Evolutionary conservation across 2,329 filamentous ascomycete species (phyloP).

Genomic region (Boeremia lycopersici): DNA sequence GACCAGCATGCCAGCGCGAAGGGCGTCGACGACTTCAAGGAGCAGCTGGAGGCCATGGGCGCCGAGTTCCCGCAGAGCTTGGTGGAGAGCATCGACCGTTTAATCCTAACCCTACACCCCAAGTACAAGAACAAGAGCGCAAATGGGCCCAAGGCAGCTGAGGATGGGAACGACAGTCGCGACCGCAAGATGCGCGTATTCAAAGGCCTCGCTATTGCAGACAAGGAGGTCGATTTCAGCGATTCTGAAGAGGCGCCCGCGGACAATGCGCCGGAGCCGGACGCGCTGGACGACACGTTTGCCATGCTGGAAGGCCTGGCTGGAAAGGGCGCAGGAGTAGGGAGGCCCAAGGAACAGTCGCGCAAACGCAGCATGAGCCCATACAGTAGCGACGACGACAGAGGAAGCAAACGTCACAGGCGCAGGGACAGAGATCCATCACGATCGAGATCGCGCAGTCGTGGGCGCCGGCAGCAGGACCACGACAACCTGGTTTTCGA

Average conservation of each 20-base stretch:
- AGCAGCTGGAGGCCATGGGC: slow-evolving; percentile 74
- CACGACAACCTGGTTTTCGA: slow-evolving; percentile 61
- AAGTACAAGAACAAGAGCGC: slow-evolving; percentile 70
- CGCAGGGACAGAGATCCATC: slow-evolving; percentile 58
- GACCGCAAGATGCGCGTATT: slow-evolving; percentile 87
- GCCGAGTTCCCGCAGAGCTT: slow-evolving; percentile 85
- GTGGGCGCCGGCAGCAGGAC: slow-evolving; percentile 49
- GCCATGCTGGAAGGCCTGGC: slow-evolving; percentile 88
- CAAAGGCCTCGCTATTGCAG: slow-evolving; percentile 84
- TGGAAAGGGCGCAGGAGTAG: slow-evolving; percentile 43
- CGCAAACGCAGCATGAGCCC: slow-evolving; percentile 67
- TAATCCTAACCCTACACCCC: slow-evolving; percentile 89
- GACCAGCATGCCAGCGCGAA: slow-evolving; percentile 81
- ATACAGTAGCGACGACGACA: slow-evolving; percentile 52
- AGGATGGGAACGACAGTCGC: slow-evolving; percentile 59
- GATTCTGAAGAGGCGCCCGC: slow-evolving; percentile 54
- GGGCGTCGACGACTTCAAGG: slow-evolving; percentile 74
- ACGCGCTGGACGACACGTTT: slow-evolving; percentile 89
- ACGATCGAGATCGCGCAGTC: slow-evolving; percentile 60
- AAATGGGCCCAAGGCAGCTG: slow-evolving; percentile 45
- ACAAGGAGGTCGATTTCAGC: slow-evolving; percentile 66
- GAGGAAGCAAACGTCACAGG: slow-evolving; percentile 49
- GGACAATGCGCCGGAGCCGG: slow-evolving; percentile 54
- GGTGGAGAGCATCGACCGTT: slow-evolving; percentile 86
- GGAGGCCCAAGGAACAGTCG: slow-evolving; percentile 53